phyloP scores from a whole-genome alignment of 208 protist genomes.

The Naegleria lovaniensis region DNA sequence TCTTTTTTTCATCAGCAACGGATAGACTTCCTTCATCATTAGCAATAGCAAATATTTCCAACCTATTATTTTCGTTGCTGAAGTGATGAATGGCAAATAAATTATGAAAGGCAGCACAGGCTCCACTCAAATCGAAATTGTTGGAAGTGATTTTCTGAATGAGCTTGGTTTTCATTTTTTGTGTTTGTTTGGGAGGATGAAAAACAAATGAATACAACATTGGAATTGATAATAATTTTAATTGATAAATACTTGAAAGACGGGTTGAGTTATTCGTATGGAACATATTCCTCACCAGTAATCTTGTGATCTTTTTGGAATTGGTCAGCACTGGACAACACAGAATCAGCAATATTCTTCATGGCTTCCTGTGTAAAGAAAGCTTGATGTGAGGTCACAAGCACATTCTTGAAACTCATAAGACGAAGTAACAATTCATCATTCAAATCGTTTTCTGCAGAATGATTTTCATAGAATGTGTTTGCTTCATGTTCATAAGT shows the following conservation, averaged over 20 bases:
- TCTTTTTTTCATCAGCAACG: background rate
- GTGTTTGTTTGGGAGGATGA: too few species aligned
- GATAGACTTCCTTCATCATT: background rate
- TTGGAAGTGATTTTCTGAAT: background rate
- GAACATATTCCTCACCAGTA: background rate
- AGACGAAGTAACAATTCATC: conserved; percentile 28
- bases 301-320: background rate
- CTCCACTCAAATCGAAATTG: background rate
- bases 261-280: background rate
- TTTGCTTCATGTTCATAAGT: conserved; percentile 58
- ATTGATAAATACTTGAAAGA: too few species aligned
- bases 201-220: too few species aligned
- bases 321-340: background rate
- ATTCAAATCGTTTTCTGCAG: background rate
- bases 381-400: conserved; percentile 17
- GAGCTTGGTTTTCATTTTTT: background rate
- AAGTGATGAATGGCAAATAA: background rate
- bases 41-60: background rate
- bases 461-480: conserved; percentile 55
- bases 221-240: too few species aligned
- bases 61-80: background rate
- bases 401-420: background rate
- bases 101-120: background rate
- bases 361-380: conserved; percentile 5
- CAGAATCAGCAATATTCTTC: background rate